These are phyloP conservation scores for Aureobasidium sp. DNA, from an alignment of 2,329 filamentous ascomycete genomes.

Conservation along the genomic window DNA sequence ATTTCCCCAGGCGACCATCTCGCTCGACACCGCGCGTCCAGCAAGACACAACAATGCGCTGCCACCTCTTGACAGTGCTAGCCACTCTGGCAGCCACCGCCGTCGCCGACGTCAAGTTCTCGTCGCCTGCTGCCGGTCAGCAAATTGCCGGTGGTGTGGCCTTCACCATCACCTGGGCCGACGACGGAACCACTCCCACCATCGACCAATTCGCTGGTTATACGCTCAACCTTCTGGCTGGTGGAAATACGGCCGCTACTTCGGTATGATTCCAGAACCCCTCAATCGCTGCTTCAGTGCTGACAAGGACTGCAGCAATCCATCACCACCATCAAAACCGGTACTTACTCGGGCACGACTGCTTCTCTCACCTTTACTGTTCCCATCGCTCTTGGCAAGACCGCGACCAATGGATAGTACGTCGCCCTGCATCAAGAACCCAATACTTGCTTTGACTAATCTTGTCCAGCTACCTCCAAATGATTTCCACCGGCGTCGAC, in stretches of 20 bases:
- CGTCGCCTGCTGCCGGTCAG: constrained; percentile 45
- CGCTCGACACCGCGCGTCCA: neutral
- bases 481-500: constrained; percentile 49
- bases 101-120: constrained; percentile 50
- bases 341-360: neutral
- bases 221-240: constrained; percentile 54
- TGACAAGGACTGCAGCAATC: neutral
- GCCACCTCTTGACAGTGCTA: neutral
- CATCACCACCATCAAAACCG: neutral
- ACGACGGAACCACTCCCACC: constrained; percentile 45
- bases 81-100: constrained; percentile 22
- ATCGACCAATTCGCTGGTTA: constrained; percentile 48
- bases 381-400: neutral
- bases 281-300: neutral
- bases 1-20: neutral
- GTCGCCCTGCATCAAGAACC: constrained; percentile 21
- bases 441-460: constrained; percentile 18
- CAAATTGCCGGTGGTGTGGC: constrained; percentile 43
- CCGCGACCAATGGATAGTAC: constrained; percentile 9
- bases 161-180: constrained; percentile 51
- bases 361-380: neutral
- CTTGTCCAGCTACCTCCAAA: constrained; percentile 48
- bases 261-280: constrained; percentile 33
- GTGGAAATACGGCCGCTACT: constrained; percentile 46
- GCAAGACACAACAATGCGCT: constrained; percentile 8